Conservation (phyloP, 441 rosid genomes). For the Sinapis alba region DNA sequence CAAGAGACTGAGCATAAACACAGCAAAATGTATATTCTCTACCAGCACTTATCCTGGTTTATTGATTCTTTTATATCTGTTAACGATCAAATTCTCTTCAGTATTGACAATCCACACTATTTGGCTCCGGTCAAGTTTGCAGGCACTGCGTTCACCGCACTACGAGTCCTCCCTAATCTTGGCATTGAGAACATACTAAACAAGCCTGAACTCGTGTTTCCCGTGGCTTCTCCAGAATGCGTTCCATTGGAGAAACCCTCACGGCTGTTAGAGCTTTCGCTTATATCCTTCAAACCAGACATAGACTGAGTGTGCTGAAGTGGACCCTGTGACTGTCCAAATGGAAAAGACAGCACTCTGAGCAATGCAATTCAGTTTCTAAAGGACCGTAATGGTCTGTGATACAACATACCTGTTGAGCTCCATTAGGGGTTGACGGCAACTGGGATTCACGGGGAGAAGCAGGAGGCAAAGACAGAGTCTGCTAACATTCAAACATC, state of each 20-base stretch:
- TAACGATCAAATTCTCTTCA: conserved; percentile 24
- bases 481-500: conserved; percentile 43
- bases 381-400: neutral
- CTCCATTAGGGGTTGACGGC: conserved; percentile 50
- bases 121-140: conserved; percentile 12
- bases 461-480: conserved; percentile 55
- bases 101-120: neutral
- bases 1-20: neutral
- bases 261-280: conserved; percentile 41
- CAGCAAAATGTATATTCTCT: conserved; percentile 4
- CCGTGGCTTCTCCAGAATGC: conserved; percentile 31
- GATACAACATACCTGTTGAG: conserved; percentile 49
- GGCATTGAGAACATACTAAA: conserved; percentile 39
- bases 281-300: conserved; percentile 45
- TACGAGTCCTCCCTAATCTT: conserved; percentile 53
- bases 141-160: conserved; percentile 51
- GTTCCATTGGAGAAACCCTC: conserved; percentile 40
- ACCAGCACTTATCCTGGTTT: neutral
- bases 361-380: neutral
- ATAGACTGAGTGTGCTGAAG: conserved; percentile 43
- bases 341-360: neutral
- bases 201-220: conserved; percentile 38
- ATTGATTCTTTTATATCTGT: neutral
- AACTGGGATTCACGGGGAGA: conserved; percentile 46
- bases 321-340: conserved; percentile 45